Evolutionary conservation across 495 filamentous ascomycete species (phyloP).

Genomic region (Aspergillus panamensis): DNA sequence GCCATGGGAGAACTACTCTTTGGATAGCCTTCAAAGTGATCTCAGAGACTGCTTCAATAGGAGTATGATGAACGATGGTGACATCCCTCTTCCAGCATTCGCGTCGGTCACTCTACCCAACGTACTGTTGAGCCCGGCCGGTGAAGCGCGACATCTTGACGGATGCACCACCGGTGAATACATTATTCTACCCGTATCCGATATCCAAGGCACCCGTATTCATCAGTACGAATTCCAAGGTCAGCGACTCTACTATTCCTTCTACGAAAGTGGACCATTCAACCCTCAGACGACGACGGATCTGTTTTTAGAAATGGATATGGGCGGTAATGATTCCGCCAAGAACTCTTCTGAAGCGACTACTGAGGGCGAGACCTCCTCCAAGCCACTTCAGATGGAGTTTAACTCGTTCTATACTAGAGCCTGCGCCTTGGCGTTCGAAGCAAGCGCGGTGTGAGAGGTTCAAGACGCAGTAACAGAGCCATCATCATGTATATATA

Average conservation of each 20-base stretch:
- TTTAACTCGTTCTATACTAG: constrained; percentile 40
- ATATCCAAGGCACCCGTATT: constrained; percentile 25
- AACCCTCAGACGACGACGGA: constrained; percentile 27
- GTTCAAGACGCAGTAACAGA: too few relatives aligned
- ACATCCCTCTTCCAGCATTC: constrained; percentile 29
- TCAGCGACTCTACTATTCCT: constrained; percentile 30
- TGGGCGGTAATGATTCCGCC: constrained; percentile 5
- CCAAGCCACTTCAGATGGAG: constrained; percentile 20
- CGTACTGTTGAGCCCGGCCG: constrained; percentile 2
- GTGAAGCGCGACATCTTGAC: background rate
- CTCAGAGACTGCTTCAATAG: constrained; percentile 21
- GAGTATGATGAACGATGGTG: background rate
- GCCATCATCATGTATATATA: background rate
- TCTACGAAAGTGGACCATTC: constrained; percentile 36
- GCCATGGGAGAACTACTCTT: background rate
- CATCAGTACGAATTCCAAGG: constrained; percentile 32
- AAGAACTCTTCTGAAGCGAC: background rate
- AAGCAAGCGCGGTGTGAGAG: constrained; percentile 20
- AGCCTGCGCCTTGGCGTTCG: constrained; percentile 39
- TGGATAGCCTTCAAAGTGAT: constrained; percentile 21
- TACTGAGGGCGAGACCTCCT: background rate
- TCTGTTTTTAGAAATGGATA: constrained; percentile 30
- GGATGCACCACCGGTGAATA: constrained; percentile 31
- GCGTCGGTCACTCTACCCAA: constrained; percentile 32
- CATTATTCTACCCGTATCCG: constrained; percentile 32